phyloP scores from a whole-genome alignment of 345 rosid species.

The Ailanthus altissimus region DNA sequence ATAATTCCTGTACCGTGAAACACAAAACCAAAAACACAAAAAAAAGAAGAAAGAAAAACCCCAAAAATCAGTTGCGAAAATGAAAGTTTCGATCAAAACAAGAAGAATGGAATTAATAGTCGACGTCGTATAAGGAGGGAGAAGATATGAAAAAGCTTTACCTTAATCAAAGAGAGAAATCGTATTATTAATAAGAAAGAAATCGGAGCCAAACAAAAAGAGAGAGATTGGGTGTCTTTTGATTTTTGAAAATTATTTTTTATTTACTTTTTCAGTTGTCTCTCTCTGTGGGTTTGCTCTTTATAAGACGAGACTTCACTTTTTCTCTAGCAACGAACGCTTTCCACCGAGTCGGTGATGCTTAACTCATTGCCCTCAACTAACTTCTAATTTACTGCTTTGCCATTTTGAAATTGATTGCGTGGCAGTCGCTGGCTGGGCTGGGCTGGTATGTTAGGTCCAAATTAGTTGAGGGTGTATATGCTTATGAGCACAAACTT shows the following conservation, averaged over 20 bases:
- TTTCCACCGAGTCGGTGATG: constrained; percentile 20
- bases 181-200: constrained; percentile 8
- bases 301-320: constrained; percentile 15
- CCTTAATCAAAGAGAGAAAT: constrained; percentile 12
- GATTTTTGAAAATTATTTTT: background rate
- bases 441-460: background rate
- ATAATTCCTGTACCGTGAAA: constrained; percentile 16
- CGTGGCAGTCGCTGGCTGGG: background rate
- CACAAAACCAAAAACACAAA: background rate
- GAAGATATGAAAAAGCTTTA: background rate
- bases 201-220: background rate
- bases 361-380: background rate
- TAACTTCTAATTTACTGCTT: constrained; percentile 3
- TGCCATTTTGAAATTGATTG: background rate
- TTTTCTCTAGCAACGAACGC: constrained; percentile 28
- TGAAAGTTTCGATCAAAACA: background rate
- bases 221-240: background rate
- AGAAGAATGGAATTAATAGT: background rate
- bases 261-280: background rate
- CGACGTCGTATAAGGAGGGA: background rate
- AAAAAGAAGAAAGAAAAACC: background rate
- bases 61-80: constrained; percentile 13
- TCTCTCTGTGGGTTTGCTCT: background rate
- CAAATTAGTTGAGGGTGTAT: background rate
- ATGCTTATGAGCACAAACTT: background rate